These are phyloP conservation scores for Phytophthora fragariae DNA, from an alignment of 352 stramenopile genomes.

Conservation along the genomic window DNA sequence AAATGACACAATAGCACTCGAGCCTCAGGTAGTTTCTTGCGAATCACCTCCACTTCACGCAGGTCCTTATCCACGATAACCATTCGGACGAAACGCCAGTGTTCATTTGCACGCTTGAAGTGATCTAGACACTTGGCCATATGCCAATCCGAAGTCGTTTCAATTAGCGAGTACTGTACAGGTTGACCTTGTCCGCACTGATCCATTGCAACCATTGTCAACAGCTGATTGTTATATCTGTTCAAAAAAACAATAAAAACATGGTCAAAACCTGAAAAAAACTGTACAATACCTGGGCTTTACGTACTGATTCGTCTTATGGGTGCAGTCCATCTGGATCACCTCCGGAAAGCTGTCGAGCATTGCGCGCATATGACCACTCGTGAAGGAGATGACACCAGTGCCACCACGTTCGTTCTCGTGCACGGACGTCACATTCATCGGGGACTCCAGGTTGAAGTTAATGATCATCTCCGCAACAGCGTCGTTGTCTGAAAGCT, in stretches of 20 bases:
- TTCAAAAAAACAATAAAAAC: background rate
- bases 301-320: conserved; percentile 17
- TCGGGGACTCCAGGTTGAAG: too few relatives aligned
- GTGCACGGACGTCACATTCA: too few relatives aligned
- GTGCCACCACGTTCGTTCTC: too few relatives aligned
- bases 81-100: conserved; percentile 17
- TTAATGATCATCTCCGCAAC: too few relatives aligned
- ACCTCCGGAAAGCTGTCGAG: conserved; percentile 18
- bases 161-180: conserved; percentile 14
- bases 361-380: too few relatives aligned
- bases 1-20: too few relatives aligned
- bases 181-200: conserved; percentile 7
- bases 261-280: conserved; percentile 1
- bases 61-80: too few relatives aligned
- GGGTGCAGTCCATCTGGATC: background rate
- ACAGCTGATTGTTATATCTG: conserved; percentile 25
- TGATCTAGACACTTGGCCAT: conserved; percentile 11
- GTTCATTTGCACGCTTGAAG: conserved; percentile 19
- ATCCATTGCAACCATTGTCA: conserved; percentile 8
- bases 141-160: conserved; percentile 8
- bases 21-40: too few relatives aligned
- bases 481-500: too few relatives aligned
- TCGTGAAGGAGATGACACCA: background rate
- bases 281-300: background rate
- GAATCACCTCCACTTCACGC: too few relatives aligned